Evolutionary conservation across 441 rosid species (phyloP), one percentile per base, ranked within the genome.

Genomic region (Omphalea diandra): DNA sequence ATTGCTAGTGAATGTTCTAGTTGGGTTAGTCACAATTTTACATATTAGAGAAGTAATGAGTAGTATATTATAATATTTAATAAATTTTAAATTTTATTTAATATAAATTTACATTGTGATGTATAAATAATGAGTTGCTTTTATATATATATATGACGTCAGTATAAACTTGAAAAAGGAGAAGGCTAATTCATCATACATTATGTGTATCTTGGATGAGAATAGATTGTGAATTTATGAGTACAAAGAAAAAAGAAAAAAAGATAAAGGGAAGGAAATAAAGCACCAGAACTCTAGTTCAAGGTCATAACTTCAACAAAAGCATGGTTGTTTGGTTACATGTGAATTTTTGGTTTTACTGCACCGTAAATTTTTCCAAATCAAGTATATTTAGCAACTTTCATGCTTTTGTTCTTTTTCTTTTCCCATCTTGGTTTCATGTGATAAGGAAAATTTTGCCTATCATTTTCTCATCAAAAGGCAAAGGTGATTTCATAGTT

Each of bases 391-490:
- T 62, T 52, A 36, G 26, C 29, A 36, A 50, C 20, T 18, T 3
- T 35, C n/a, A 0, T 26, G 32, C 7, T 29, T 7, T 33, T 5
- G 36, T 1, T n/a, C 5, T 56, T 26, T 53, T 40, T 40, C 8
- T 54, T 36, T n/a, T n/a, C 22, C 15, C 40, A 46, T 40, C 44
- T 53, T 53, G 36, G n/a, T 18, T 35, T 26, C 26, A 10, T n/a
- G n/a, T 27, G 33, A 32, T 14, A 12, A 4, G 11, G 14, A 40
- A 29, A n/a, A 54, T 26, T 61, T 26, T 4, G 5, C 29, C 20
- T 9, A 29, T 61, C 60, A 61, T 61, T 35, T 38, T 61, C 41
- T 59, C 10, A 69, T 49, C 38, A 10, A 53, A 3, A 36, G 62
- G 35, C 26, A 27, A 49, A 10, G 52, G 53, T 61, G 47, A 53